Evolutionary conservation across 805 yeast genomes (phyloP), one percentile per base, ranked within the genome.

Genomic region (Metschnikowia drakensbergensis): DNA sequence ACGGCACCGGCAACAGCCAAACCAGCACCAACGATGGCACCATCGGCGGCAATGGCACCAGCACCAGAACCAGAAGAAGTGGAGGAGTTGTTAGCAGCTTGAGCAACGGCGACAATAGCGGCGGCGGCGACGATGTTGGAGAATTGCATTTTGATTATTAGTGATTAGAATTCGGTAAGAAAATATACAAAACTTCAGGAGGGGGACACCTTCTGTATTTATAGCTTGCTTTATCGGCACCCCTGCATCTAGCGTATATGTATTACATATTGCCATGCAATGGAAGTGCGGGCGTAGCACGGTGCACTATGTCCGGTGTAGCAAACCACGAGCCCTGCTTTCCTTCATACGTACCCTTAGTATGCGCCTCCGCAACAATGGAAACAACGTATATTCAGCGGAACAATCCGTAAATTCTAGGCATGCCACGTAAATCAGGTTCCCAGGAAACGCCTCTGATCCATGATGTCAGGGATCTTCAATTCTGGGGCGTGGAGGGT

Each of bases 21-120:
- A 36, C 58, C 58, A 38, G 59, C 59, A 27, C 59, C 58, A 31
- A 54, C 44, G 31, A 51, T 43, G 17, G 49, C 54, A 30, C 49
- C 54, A 42, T 43, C 39, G 23, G 51, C 50, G n/a, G 42, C 58
- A 30, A 48, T 41, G 37, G 51, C 58, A 25, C 54, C 55, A 37
- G 59, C 60, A 32, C 51, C 54, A 29, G 45, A 50, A 31, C 48
- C 40, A 23, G 56, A 29, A 32, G 52, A 40, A 31, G 55, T 48
- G 47, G 54, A 47, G 39, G 59, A 48, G 45, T 52, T 48, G 52
- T 58, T 58, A 27, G 60, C 62, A 45, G 61, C 62, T 29, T 55
- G 61, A 26, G 57, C 62, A 37, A 58, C 56, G 41, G 58, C 54
- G 42, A 55, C 62, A 37, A 52, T 50, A 27, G 58, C 53, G 27